Base-by-base conservation (phyloP, 352 stramenopile genomes). In the Globisporangium paddicum region DNA sequence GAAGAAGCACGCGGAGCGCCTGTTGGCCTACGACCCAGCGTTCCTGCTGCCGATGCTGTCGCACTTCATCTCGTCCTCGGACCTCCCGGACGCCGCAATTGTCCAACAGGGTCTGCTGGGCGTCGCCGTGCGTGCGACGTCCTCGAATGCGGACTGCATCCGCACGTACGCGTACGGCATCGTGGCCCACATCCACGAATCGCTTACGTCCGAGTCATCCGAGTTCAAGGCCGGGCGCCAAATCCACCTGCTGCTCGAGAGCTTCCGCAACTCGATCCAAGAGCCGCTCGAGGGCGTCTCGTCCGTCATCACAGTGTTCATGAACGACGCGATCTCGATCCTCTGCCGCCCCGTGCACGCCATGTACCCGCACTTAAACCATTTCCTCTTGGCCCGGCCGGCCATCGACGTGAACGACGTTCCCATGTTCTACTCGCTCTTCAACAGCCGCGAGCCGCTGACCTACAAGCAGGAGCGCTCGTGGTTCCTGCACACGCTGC, bases 351-450 rank as follows among this genome's bases (percentile, higher is more conserved):
- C 86, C 5, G 76, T 69, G 10, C 83, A 94, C 60, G 68, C 78
- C 35, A 69, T 94, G 71, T 94, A 90, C 49, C 72, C 77, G 19
- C 79, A 87, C 59, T 51, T 96, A 35, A 96, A 96, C 63, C 81
- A 90, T 45, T 96, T 96, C 49, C 56, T 96, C 30, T 64, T 96
- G 10, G 73, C 84, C n/a, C 82, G 85, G 13, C 80, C 82, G 0
- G 80, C 82, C 18, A 70, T 96, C 59, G 85, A 96, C 59, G 50
- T 92, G 18, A 73, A 65, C 41, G 85, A 94, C 61, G 86, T 96
- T 10, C 86, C 86, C 2, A 94, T 96, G 85, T 96, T 96, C 59
- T 96, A 93, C 64, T 76, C 86, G 46, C 64, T 96, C 4, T 96
- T 96, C 65, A 89, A 94, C 68, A 90, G 77, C 34, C 78, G 79